Base-by-base conservation (phyloP, 2,329 filamentous ascomycete genomes). In the Coniochaeta prunicola region DNA sequence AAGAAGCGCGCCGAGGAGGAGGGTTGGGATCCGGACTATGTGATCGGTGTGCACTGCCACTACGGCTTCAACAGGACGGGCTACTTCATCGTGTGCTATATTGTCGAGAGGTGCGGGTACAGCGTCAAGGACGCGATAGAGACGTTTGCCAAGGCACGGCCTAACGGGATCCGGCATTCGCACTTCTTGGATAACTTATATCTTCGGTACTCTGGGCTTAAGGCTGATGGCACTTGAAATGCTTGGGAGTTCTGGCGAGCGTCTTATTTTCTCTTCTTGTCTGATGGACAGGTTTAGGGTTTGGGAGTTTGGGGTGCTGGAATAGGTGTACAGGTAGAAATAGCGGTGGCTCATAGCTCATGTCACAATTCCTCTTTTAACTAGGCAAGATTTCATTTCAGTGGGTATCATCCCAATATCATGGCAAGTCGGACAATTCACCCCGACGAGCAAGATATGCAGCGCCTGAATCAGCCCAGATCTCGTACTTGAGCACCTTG, bases 51-150 rank as follows among this genome's bases (percentile, higher is more conserved):
- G 0, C 93, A 97, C 70, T 97, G 93, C 67, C 93, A 97, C 68
- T 97, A 97, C 66, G 93, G 93, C 0, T 97, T 96, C 76, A 97
- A 97, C 70, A 84, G 92, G 24, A 97, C 93, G 0, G 93, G 93
- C 0, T 96, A 93, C 71, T 90, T 97, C 69, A 85, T 97, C 56
- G 88, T 91, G 33, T 91, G 87, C 67, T 97, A 97, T 69, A 77
- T 97, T n/a, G 87, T 97, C 15, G 92, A 97, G 75, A 80, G 85
- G 53, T 83, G 89, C 64, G 86, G 84, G 0, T 92, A 84, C 67
- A 77, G 76, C 24, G 83, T 96, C 1, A 83, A 89, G 66, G 85
- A 88, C 58, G 93, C 93, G 1, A 86, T 97, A 61, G 85, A 90
- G 57, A 81, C 86, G 61, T 97, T 97, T 74, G 85, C 85, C 19